Conservation (phyloP, 495 filamentous ascomycete species). For the Umbilicaria muhlenbergii region DNA sequence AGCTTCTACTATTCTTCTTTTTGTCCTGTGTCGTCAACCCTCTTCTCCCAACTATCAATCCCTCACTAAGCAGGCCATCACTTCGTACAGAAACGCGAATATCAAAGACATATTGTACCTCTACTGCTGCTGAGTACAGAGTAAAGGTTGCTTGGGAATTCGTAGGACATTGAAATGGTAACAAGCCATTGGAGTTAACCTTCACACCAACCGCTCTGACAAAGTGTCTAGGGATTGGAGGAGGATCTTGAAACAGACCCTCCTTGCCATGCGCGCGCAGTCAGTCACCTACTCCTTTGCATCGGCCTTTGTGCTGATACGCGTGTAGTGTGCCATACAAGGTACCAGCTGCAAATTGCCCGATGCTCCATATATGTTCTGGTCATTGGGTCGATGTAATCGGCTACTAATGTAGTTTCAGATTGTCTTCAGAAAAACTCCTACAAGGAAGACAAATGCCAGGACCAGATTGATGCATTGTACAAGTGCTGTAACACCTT, state of each 20-base stretch:
- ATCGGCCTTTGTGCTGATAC: conserved; percentile 5
- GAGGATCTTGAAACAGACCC: conserved; percentile 60
- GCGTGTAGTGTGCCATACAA: conserved; percentile 71
- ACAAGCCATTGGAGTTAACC: no score
- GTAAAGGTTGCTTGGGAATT: no score
- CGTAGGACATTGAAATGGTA: no score
- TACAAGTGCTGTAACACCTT: conserved; percentile 91
- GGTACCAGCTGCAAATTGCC: conserved; percentile 28
- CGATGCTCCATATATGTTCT: background rate
- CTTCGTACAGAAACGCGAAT: no score
- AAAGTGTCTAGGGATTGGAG: conserved; percentile 31
- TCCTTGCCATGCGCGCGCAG: conserved; percentile 79
- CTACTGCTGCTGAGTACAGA: no score
- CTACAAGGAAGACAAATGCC: conserved; percentile 80
- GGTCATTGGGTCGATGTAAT: background rate
- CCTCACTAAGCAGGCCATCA: no score
- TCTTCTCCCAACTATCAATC: no score
- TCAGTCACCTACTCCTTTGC: conserved; percentile 30
- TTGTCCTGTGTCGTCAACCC: no score
- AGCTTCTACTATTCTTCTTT: no score
- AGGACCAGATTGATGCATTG: conserved; percentile 66
- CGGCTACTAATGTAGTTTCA: conserved; percentile 16
- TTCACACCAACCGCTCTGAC: background rate
- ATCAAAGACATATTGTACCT: no score
- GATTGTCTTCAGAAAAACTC: conserved; percentile 72